Evolutionary conservation across 2,329 filamentous ascomycete species (phyloP).

Genomic region (Pseudogymnoascus sp.): DNA sequence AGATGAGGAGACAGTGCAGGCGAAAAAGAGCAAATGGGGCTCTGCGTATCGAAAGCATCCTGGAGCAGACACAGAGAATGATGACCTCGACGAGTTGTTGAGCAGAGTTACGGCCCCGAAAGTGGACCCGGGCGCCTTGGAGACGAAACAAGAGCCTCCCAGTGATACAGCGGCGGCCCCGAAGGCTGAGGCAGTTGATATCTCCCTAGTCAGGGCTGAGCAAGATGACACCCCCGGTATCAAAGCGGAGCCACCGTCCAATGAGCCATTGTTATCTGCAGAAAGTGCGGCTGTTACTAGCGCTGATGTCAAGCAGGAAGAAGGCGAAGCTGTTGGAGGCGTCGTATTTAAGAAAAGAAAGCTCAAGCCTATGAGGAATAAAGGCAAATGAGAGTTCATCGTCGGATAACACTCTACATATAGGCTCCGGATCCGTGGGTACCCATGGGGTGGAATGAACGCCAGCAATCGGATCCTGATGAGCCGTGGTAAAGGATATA

Average conservation of each 20-base stretch:
- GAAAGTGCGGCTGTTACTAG: constrained; percentile 45
- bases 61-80: constrained; percentile 23
- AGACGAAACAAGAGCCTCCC: constrained; percentile 13
- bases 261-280: constrained; percentile 31
- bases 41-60: constrained; percentile 30
- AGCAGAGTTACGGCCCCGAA: constrained; percentile 24
- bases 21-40: constrained; percentile 44
- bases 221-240: constrained; percentile 14
- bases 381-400: constrained; percentile 30
- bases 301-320: constrained; percentile 25
- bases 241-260: constrained; percentile 23
- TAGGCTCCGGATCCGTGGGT: neutral
- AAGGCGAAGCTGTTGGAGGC: constrained; percentile 31
- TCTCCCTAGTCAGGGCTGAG: neutral
- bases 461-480: neutral
- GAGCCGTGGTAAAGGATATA: neutral
- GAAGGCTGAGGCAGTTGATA: neutral
- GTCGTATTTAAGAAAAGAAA: constrained; percentile 77
- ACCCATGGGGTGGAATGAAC: neutral
- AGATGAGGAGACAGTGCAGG: constrained; percentile 49
- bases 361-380: constrained; percentile 54
- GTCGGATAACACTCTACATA: neutral
- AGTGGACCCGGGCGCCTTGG: constrained; percentile 20
- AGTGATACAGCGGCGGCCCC: neutral
- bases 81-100: constrained; percentile 34